Evolutionary conservation across 306 rosid species (phyloP), one percentile per base, ranked within the genome.

Genomic region (Quercus dentata): DNA sequence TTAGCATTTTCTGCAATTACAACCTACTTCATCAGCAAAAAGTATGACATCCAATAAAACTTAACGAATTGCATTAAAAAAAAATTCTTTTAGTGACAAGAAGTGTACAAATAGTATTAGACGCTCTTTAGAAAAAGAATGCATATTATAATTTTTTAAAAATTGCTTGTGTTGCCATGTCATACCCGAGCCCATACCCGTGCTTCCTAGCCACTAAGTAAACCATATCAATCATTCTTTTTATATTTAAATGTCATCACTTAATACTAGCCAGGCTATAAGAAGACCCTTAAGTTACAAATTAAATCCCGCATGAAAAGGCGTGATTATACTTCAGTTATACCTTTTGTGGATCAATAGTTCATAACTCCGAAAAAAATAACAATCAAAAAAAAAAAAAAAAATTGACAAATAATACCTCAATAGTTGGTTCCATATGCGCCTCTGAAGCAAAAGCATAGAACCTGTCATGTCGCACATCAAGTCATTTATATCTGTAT

Each of bases 1-100:
- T 83, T 88, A 69, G 94, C 87, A 28, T 65, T 89, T 71, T 94
- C 98, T 94, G 85, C 83, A 81, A 76, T 73, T 46, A 58, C 8
- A 68, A 77, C 65, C 23, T 19, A 71, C 41, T n/a, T 55, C 51
- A 59, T 82, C 59, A 81, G 82, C 65, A 74, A 69, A 51, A 21
- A 80, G 73, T 54, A 67, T 15, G 28, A 21, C 77, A n/a, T 52
- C 49, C 51, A 49, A 49, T 33, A 30, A 33, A 65, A 25, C 35
- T 23, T 56, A n/a, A 38, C 13, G 7, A 38, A 38, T 21, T 33
- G 41, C 46, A 56, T 57, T 54, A 6, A 5, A 27, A 27, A 56
- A 67, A 17, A 35, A 12, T 69, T 69, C 13, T 28, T 21, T 11
- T 7, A 9, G 33, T 64, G 49, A 14, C 13, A 74, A 30, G 23